A percentile compares a stretch with the other conserved stretches of the same genome.
Conservation (phyloP, 306 rosid species). For the Prinsepia uniflora region DNA sequence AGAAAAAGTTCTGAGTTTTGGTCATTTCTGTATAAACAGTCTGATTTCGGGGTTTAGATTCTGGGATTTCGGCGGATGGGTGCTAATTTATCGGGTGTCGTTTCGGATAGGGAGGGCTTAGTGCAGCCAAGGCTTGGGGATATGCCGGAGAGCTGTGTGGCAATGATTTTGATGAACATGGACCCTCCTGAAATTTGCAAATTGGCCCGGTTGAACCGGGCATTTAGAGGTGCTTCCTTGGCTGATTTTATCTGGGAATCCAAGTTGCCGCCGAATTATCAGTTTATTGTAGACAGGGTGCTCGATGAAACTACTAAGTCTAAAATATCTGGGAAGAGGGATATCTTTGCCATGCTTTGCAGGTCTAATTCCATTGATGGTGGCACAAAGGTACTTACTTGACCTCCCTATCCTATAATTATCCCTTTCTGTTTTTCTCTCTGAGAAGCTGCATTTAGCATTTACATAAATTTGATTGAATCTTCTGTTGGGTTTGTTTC, state of each 20-base stretch:
- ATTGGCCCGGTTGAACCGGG: slow-evolving; percentile 60
- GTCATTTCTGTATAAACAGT: not conserved
- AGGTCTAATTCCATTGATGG: slow-evolving; percentile 51
- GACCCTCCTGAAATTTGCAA: slow-evolving; percentile 75
- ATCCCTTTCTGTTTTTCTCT: not conserved
- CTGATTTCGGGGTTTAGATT: not conserved
- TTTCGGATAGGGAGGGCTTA: slow-evolving; percentile 37
- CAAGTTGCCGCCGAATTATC: slow-evolving; percentile 68
- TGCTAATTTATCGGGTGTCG: slow-evolving; percentile 45
- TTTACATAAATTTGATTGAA: not conserved
- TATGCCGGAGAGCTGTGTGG: slow-evolving; percentile 81
- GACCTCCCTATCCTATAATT: no score
- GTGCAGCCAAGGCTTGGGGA: slow-evolving; percentile 59
- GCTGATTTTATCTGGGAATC: slow-evolving; percentile 90
- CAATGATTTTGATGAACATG: slow-evolving; percentile 53
- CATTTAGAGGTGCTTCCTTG: slow-evolving; percentile 67
- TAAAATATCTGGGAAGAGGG: slow-evolving; percentile 49
- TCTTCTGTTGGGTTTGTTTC: not conserved
- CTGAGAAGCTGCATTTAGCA: not conserved
- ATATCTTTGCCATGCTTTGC: slow-evolving; percentile 64
- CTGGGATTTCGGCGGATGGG: slow-evolving; percentile 42
- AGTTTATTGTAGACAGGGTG: slow-evolving; percentile 49
- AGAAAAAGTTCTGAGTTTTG: slow-evolving; percentile 24
- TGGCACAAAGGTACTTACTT: slow-evolving; percentile 55
- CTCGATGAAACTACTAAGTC: slow-evolving; percentile 28